A percentile compares a stretch with the other conserved stretches of the same genome.
Conservation (phyloP, 2,329 filamentous ascomycete genomes). For the Trichoderma cornu-damae region DNA sequence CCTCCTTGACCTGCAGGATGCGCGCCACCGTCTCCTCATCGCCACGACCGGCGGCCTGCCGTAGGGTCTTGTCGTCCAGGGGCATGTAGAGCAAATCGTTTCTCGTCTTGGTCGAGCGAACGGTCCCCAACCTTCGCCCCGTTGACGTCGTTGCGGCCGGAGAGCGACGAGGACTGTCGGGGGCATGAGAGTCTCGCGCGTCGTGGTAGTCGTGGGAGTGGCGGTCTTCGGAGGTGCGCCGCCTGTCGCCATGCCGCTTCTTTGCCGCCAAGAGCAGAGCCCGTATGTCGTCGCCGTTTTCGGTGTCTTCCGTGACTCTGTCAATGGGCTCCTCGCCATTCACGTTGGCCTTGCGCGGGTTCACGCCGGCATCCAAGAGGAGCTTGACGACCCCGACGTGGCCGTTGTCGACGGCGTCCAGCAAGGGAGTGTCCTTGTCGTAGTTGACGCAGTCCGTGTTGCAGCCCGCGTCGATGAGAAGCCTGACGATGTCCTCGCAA, state of each 20-base stretch:
- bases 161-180: slow-evolving; percentile 55
- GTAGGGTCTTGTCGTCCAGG: slow-evolving; percentile 56
- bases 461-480: slow-evolving; percentile 79
- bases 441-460: slow-evolving; percentile 73
- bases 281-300: slow-evolving; percentile 76
- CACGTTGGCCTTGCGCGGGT: slow-evolving; percentile 86
- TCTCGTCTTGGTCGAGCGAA: slow-evolving; percentile 58
- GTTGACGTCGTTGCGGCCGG: slow-evolving; percentile 40
- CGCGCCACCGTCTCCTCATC: slow-evolving; percentile 58
- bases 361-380: slow-evolving; percentile 78
- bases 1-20: slow-evolving; percentile 56
- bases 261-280: slow-evolving; percentile 57
- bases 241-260: slow-evolving; percentile 50
- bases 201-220: slow-evolving; percentile 44
- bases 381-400: slow-evolving; percentile 84
- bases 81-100: slow-evolving; percentile 61
- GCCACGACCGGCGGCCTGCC: slow-evolving; percentile 55
- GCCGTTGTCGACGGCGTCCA: slow-evolving; percentile 94
- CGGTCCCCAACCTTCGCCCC: slow-evolving; percentile 49
- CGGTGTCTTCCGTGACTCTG: slow-evolving; percentile 66
- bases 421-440: slow-evolving; percentile 85
- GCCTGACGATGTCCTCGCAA: slow-evolving; percentile 77
- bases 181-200: slow-evolving; percentile 48
- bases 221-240: slow-evolving; percentile 55
- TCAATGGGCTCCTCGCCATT: slow-evolving; percentile 89